Percentiles rank a stretch among this genome's conserved stretches.
These are phyloP conservation scores for Hypericum androsaemum DNA, from an alignment of 345 rosid genomes.

Conservation along the genomic window DNA sequence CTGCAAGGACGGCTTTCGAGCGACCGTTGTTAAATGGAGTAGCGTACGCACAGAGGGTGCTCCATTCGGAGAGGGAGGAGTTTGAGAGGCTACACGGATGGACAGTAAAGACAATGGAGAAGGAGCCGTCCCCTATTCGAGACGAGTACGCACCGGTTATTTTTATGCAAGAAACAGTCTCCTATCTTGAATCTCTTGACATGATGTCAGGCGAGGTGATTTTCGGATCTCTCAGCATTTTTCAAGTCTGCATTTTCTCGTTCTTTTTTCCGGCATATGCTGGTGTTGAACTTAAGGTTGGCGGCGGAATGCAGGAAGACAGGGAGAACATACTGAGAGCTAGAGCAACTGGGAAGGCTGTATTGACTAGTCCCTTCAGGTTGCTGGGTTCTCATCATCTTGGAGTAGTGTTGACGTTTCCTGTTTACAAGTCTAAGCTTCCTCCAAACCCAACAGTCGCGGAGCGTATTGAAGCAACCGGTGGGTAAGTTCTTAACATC, in stretches of 20 bases:
- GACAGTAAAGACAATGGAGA: slow-evolving; percentile 88
- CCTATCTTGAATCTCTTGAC: slow-evolving; percentile 84
- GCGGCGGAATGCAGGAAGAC: slow-evolving; percentile 55
- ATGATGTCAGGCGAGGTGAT: slow-evolving; percentile 99
- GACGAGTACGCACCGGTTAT: slow-evolving; percentile 97
- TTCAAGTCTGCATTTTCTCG: not conserved
- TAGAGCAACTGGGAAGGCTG: slow-evolving; percentile 89
- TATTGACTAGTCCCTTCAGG: slow-evolving; percentile 85
- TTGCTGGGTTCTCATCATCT: slow-evolving; percentile 86
- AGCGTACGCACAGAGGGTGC: slow-evolving; percentile 79
- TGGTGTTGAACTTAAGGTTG: slow-evolving; percentile 8
- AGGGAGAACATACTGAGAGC: slow-evolving; percentile 86
- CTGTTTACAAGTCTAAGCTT: slow-evolving; percentile 84
- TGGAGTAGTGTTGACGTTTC: slow-evolving; percentile 96
- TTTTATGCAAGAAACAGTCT: slow-evolving; percentile 83
- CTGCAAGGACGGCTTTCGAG: slow-evolving; percentile 92
- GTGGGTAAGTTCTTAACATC: slow-evolving; percentile 43
- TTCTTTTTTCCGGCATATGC: slow-evolving; percentile 1
- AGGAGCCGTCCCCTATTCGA: slow-evolving; percentile 69
- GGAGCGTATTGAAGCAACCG: slow-evolving; percentile 76
- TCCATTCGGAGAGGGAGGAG: slow-evolving; percentile 51
- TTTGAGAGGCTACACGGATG: slow-evolving; percentile 80
- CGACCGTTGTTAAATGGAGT: slow-evolving; percentile 92
- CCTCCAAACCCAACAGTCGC: slow-evolving; percentile 48
- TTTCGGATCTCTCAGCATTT: slow-evolving; percentile 1